Percentiles rank a stretch among this genome's conserved stretches.
Conservation (phyloP, 176 grass and related monocot species). For the Aegilops sharonensis region DNA sequence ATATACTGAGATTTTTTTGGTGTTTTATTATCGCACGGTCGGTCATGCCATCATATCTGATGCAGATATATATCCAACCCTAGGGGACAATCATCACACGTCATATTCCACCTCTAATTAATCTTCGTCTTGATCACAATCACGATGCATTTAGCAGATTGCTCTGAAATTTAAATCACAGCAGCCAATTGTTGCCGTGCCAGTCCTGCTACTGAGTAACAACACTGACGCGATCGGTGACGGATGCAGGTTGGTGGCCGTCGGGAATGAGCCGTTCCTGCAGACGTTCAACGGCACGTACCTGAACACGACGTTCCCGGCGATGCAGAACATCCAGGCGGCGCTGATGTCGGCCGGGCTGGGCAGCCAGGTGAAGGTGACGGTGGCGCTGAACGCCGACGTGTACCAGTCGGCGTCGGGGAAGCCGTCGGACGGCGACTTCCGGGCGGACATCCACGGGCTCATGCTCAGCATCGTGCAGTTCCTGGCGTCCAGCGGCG, state of each 20-base stretch:
- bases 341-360: constrained; percentile 70
- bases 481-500: constrained; percentile 64
- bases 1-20: not conserved
- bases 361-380: constrained; percentile 60
- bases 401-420: constrained; percentile 59
- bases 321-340: constrained; percentile 78
- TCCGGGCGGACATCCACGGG: constrained; percentile 69
- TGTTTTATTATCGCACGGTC: not conserved
- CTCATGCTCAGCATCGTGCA: constrained; percentile 58
- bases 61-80: constrained; percentile 15
- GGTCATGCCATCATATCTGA: constrained; percentile 17
- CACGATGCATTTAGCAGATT: not conserved
- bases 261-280: constrained; percentile 86
- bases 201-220: too few relatives aligned
- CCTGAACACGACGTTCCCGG: constrained; percentile 73
- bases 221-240: not conserved
- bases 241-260: constrained; percentile 55
- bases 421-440: constrained; percentile 75
- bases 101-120: not conserved
- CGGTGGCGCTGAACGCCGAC: constrained; percentile 75
- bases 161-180: not conserved
- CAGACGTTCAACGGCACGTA: constrained; percentile 69
- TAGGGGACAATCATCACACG: not conserved
- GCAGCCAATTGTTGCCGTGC: not conserved
- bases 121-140: not conserved